Base-by-base conservation (phyloP, 768 basidiomycete species). In the Rhizopogon vulgaris region DNA sequence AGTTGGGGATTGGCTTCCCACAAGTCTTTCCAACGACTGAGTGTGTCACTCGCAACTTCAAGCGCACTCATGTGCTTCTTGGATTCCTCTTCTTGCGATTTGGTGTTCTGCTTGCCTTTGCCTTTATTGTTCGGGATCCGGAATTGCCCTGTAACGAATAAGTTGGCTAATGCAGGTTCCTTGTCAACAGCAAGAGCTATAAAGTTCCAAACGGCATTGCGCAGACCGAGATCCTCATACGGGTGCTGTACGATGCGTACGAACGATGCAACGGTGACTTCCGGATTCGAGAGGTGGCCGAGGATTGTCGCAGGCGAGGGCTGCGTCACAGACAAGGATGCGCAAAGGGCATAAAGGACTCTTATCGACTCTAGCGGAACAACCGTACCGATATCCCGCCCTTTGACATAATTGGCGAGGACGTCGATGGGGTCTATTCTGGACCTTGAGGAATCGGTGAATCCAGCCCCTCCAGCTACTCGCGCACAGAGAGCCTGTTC, bases 141-240 rank as follows among this genome's bases (percentile, higher is more conserved):
- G 57, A 90, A 85, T 38, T 80, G 78, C 3, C 91, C 92, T 0
- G 82, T 77, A 30, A 94, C 84, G 53, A 94, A 84, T 25, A 96
- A 72, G 49, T 82, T 76, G 2, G 87, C 84, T 4, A 95, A 73
- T 0, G 94, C 91, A 1, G 94, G 92, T 63, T 94, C 92, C 55
- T 85, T 86, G 59, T 90, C 84, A 12, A 94, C 82, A 1, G 89
- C 85, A 15, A 90, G 74, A 0, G 87, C 71, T 37, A 95, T 83
- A 56, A 95, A 86, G 55, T 78, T 79, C 94, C 94, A 97, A 5
- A 90, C 81, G 0, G 86, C 79, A 46, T 78, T 84, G 17, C 87
- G 83, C 30, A 90, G 75, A 7, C 76, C 62, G 17, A 84, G 72
- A 39, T 92, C 90, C 28, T 91, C 86, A 56, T 87, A 90, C 0